Conservation (phyloP, 306 rosid species). For the Trichosanthes truncata region DNA sequence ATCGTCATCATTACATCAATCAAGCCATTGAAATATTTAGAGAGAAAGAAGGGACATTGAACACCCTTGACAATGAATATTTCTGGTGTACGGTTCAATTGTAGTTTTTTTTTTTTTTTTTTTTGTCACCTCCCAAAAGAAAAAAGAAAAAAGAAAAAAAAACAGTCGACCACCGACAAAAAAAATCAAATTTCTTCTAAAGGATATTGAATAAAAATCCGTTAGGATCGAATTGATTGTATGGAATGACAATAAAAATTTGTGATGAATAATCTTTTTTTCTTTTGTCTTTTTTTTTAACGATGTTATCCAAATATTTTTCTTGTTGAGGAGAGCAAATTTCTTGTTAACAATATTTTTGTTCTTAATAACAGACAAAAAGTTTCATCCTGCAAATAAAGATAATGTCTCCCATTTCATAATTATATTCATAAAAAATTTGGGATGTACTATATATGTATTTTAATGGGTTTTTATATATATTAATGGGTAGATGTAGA, state of each 20-base stretch:
- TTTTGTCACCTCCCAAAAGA: not conserved
- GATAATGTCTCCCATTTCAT: not conserved
- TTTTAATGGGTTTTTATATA: too few relatives aligned
- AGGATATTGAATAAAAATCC: not conserved
- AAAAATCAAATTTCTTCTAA: not conserved
- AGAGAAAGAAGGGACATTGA: not conserved
- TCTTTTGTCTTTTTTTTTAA: too few relatives aligned
- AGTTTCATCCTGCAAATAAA: not conserved
- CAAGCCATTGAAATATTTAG: not conserved
- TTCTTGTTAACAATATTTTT: not conserved
- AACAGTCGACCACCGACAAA: constrained; percentile 8
- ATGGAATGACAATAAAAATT: not conserved
- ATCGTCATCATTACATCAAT: not conserved
- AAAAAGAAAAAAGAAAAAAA: too few relatives aligned
- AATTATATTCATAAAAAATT: not conserved
- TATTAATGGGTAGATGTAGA: too few relatives aligned
- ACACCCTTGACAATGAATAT: not conserved
- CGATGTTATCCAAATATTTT: not conserved
- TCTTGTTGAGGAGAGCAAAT: not conserved
- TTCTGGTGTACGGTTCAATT: not conserved
- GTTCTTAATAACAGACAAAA: not conserved
- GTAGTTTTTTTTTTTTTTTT: not conserved
- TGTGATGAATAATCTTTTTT: too few relatives aligned
- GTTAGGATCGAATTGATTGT: not conserved
- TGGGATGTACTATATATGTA: too few relatives aligned